Evolutionary conservation across 2,329 filamentous ascomycete genomes (phyloP).

Genomic region (Aspergillus sp.): DNA sequence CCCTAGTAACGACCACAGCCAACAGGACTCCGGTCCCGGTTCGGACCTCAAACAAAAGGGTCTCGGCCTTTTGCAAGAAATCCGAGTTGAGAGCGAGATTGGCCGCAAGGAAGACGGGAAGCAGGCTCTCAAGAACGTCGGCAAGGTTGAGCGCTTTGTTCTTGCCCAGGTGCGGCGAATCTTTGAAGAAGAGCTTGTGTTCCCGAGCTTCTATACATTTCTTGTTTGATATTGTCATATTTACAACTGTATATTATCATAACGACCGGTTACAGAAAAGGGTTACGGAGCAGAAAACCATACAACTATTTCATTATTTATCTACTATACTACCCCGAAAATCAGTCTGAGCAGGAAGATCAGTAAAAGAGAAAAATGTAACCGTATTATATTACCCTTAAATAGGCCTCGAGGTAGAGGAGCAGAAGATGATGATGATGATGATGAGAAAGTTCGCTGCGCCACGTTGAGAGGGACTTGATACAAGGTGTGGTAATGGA

Average conservation of each 20-base stretch:
- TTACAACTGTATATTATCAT: not conserved
- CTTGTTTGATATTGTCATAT: constrained; percentile 6
- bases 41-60: constrained; percentile 59
- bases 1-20: constrained; percentile 14
- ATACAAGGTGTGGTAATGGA: constrained; percentile 10
- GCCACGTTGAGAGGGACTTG: constrained; percentile 6
- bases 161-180: constrained; percentile 95
- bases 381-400: constrained; percentile 25
- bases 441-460: constrained; percentile 8
- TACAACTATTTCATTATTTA: not conserved
- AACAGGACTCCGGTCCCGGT: constrained; percentile 18
- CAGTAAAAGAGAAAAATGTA: constrained; percentile 3
- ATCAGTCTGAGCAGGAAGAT: too few species aligned
- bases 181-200: constrained; percentile 98
- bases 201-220: constrained; percentile 92
- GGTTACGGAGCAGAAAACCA: not conserved
- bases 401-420: constrained; percentile 3
- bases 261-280: not conserved
- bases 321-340: not conserved
- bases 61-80: constrained; percentile 79
- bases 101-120: constrained; percentile 88
- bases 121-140: constrained; percentile 96
- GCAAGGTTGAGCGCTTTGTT: constrained; percentile 97
- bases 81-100: constrained; percentile 96
- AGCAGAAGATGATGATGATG: not conserved